Conservation (phyloP, 768 basidiomycete genomes). For the Tricholoma terreum region DNA sequence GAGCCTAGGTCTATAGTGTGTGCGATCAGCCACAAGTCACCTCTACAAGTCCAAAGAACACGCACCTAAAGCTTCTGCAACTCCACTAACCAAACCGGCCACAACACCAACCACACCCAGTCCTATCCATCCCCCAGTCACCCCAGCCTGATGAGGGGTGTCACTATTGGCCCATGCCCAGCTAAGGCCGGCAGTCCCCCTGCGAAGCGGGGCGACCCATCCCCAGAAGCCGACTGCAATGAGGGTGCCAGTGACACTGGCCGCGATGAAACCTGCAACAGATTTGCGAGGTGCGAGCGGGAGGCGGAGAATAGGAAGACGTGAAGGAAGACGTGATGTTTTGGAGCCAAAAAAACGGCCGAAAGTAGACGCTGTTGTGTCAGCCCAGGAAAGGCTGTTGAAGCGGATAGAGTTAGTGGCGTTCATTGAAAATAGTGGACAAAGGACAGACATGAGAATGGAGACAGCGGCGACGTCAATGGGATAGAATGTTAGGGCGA, state of each 20-base stretch:
- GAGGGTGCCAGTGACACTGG: conserved; percentile 63
- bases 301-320: conserved; percentile 45
- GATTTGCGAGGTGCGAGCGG: conserved; percentile 83
- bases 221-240: conserved; percentile 75
- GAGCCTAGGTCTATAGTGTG: conserved; percentile 65
- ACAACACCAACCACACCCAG: conserved; percentile 55
- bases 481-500: conserved; percentile 73
- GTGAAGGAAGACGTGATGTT: conserved; percentile 51
- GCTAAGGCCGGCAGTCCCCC: conserved; percentile 31
- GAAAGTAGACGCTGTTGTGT: conserved; percentile 90
- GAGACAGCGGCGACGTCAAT: conserved; percentile 87
- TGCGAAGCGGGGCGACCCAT: conserved; percentile 45
- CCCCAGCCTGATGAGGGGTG: conserved; percentile 15
- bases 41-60: conserved; percentile 12
- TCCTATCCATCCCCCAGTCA: conserved; percentile 44
- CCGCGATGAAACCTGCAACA: conserved; percentile 80
- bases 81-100: conserved; percentile 75
- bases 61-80: conserved; percentile 88
- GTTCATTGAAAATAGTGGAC: neutral
- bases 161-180: conserved; percentile 62
- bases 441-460: conserved; percentile 72
- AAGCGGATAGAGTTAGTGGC: conserved; percentile 1
- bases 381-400: conserved; percentile 87
- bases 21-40: conserved; percentile 2
- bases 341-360: conserved; percentile 79